Evolutionary conservation across 2,329 filamentous ascomycete species (phyloP).

Genomic region (Geosmithia putterillii): DNA sequence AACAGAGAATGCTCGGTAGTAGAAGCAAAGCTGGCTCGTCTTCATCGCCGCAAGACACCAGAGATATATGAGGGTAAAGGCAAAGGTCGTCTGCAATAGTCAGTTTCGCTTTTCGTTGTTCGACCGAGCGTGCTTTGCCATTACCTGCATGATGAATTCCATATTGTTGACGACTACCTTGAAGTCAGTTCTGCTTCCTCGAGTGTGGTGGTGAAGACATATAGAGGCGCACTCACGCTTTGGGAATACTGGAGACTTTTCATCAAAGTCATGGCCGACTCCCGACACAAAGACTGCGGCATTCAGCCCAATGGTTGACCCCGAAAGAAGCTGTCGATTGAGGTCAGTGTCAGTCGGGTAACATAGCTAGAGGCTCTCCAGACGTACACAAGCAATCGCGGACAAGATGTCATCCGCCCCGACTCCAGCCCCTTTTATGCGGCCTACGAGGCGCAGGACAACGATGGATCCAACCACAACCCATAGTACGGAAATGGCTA

Average conservation of each 20-base stretch:
- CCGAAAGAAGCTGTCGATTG: conserved; percentile 5
- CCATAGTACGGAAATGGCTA: conserved; percentile 5
- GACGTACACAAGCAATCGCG: conserved; percentile 5
- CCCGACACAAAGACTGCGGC: conserved; percentile 6
- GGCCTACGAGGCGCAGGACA: conserved; percentile 4
- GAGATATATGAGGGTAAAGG: conserved; percentile 8
- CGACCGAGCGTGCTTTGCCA: background rate
- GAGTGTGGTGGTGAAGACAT: background rate
- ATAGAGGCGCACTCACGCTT: conserved; percentile 4
- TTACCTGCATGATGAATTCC: conserved; percentile 6
- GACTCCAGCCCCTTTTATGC: conserved; percentile 5
- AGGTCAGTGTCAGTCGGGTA: background rate
- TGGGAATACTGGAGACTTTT: conserved; percentile 5
- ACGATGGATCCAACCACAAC: conserved; percentile 3
- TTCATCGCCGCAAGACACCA: conserved; percentile 11
- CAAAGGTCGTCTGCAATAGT: conserved; percentile 6
- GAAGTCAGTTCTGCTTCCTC: background rate
- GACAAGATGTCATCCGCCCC: conserved; percentile 6
- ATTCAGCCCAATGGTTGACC: conserved; percentile 6
- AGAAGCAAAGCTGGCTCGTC: conserved; percentile 14
- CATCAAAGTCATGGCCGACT: conserved; percentile 7
- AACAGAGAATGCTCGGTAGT: conserved; percentile 11
- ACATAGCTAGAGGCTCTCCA: background rate
- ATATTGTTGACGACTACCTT: conserved; percentile 5
- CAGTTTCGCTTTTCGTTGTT: background rate